phyloP scores from a whole-genome alignment of 2,329 filamentous ascomycete species.

The Pseudocercospora musae region DNA sequence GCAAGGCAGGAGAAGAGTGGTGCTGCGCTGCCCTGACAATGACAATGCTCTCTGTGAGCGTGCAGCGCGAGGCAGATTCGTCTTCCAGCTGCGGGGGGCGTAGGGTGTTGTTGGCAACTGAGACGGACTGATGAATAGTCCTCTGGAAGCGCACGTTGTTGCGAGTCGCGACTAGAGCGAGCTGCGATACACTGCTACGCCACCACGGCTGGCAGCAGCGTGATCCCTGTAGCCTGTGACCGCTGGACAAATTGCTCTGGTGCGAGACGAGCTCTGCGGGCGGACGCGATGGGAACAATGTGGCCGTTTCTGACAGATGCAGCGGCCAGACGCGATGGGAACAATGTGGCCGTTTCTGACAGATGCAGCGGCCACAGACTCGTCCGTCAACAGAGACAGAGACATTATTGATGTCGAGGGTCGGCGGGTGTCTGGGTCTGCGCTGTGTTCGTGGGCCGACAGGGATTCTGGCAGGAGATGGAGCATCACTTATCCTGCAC shows the following conservation, averaged over 20 bases:
- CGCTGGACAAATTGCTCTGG: slow-evolving; percentile 5
- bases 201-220: slow-evolving; percentile 3
- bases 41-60: neutral
- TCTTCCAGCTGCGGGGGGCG: neutral
- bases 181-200: slow-evolving; percentile 5
- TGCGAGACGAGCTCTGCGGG: slow-evolving; percentile 3
- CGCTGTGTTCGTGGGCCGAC: neutral
- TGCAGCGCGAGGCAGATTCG: neutral
- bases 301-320: too few relatives aligned
- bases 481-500: neutral
- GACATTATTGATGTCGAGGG: neutral
- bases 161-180: slow-evolving; percentile 1
- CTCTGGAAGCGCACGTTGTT: slow-evolving; percentile 4
- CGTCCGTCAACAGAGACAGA: neutral
- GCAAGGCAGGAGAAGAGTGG: neutral
- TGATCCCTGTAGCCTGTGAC: slow-evolving; percentile 3
- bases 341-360: neutral
- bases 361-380: neutral
- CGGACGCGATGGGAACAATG: neutral
- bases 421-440: neutral
- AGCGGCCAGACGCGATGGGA: neutral
- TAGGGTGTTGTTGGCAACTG: neutral
- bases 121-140: neutral
- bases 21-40: neutral
- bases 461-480: neutral